Percentiles rank a stretch among this genome's conserved stretches.
Evolutionary conservation across 2,329 filamentous ascomycete genomes (phyloP).

Genomic region (Xylaria arbuscula): DNA sequence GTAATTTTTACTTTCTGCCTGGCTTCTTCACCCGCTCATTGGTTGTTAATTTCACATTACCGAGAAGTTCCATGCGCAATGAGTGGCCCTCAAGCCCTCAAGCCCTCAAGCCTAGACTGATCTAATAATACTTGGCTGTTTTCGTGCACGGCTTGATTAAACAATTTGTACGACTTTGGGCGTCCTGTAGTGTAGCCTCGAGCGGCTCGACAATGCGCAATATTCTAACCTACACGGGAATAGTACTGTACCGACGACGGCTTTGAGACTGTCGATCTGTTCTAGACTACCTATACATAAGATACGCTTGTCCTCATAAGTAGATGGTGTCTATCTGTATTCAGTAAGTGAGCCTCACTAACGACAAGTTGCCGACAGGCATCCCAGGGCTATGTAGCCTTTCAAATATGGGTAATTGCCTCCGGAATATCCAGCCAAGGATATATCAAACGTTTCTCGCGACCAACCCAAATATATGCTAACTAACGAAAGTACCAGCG

Average conservation of each 20-base stretch:
- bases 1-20: not conserved
- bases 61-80: slow-evolving; percentile 6
- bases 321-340: not conserved
- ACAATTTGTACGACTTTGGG: slow-evolving; percentile 3
- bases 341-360: slow-evolving; percentile 9
- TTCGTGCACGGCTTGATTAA: not conserved
- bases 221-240: slow-evolving; percentile 1
- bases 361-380: not conserved
- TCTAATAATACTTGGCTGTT: slow-evolving; percentile 29
- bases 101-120: slow-evolving; percentile 5
- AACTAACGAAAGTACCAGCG: no score
- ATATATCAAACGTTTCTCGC: slow-evolving; percentile 2
- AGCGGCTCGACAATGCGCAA: slow-evolving; percentile 9
- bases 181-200: slow-evolving; percentile 13
- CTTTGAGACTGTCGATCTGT: slow-evolving; percentile 9
- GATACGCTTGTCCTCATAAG: not conserved
- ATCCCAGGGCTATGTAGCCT: not conserved
- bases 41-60: not conserved
- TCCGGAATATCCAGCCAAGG: not conserved
- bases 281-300: slow-evolving; percentile 13
- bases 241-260: not conserved
- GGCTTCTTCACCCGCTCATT: not conserved
- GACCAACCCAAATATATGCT: not conserved
- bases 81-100: slow-evolving; percentile 13
- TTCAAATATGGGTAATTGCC: not conserved